Base-by-base conservation (phyloP, 257 asterid species). In the Plantago ovata region DNA sequence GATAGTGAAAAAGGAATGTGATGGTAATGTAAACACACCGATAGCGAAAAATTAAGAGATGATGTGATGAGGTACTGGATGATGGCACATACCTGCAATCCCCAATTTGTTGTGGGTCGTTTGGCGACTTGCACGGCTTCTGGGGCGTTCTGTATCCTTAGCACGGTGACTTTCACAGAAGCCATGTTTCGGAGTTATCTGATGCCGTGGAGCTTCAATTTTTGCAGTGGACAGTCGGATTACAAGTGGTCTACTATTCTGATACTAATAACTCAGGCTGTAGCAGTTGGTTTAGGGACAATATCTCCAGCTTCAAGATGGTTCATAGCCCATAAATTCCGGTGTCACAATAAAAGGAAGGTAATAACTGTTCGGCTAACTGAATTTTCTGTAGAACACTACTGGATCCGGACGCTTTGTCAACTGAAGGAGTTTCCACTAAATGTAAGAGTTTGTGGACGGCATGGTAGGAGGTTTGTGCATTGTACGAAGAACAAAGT, bases 71-170 rank as follows among this genome's bases (percentile, higher is more conserved):
- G 80, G 56, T 79, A 73, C 63, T 89, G 97, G 97, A 87, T 84
- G 83, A 84, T 89, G 97, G 95, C 97, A 0, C 89, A 84, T 56
- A 86, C 95, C 39, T 79, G 94, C 23, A 75, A 75, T 56, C 95
- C 95, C 0, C 95, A 89, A 50, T 89, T 84, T 15, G 95, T 89
- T 51, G 54, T 69, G 74, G 90, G 75, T 7, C 91, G 91, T 16
- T 41, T 83, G n/a, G 91, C 88, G 0, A 90, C 98, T 0, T 77
- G 95, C 63, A 84, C 83, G 0, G 88, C 82, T 0, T 81, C 95
- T 0, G 95, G 97, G 0, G 92, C 87, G 4, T 77, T 86, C 68
- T 86, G 95, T 69, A 77, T 89, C 9, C 24, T 86, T 21, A 69
- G 80, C 62, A 70, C 87, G 0, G 56, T 67, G 12, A 61, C 66